These are phyloP conservation scores for Aspergillus chevalieri DNA, from an alignment of 2,329 filamentous ascomycete genomes.

Conservation along the genomic window DNA sequence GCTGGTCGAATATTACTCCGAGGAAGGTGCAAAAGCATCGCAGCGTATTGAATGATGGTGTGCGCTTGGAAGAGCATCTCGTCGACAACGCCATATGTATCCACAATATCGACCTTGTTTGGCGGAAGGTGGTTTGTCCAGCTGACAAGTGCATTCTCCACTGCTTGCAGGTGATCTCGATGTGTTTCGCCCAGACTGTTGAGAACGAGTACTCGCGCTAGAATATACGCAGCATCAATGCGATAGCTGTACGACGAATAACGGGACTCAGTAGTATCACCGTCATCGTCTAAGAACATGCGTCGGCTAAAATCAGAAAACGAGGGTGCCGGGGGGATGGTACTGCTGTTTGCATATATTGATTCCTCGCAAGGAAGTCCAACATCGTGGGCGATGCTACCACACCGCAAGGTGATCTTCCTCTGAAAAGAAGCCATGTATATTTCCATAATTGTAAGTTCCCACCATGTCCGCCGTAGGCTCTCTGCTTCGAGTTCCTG, in stretches of 20 bases:
- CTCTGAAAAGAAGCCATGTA: slow-evolving; percentile 65
- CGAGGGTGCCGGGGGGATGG: slow-evolving; percentile 53
- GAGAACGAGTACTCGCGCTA: slow-evolving; percentile 62
- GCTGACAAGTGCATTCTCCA: slow-evolving; percentile 54
- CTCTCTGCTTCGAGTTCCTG: slow-evolving; percentile 66
- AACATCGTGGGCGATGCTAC: slow-evolving; percentile 62
- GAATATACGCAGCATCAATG: slow-evolving; percentile 68
- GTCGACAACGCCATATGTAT: slow-evolving; percentile 65
- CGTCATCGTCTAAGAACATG: slow-evolving; percentile 59
- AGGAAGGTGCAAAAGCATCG: slow-evolving; percentile 70
- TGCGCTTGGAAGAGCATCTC: slow-evolving; percentile 48
- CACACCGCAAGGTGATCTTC: slow-evolving; percentile 52
- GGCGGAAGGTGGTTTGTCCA: slow-evolving; percentile 72
- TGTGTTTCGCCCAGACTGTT: slow-evolving; percentile 34
- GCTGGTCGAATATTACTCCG: slow-evolving; percentile 57
- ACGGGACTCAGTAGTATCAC: slow-evolving; percentile 29
- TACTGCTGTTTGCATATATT: slow-evolving; percentile 45
- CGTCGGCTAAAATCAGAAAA: slow-evolving; percentile 54
- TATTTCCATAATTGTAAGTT: slow-evolving; percentile 66
- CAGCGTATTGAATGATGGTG: slow-evolving; percentile 36
- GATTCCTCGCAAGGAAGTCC: slow-evolving; percentile 72
- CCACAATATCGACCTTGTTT: slow-evolving; percentile 62
- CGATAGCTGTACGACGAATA: slow-evolving; percentile 83
- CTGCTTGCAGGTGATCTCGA: slow-evolving; percentile 53
- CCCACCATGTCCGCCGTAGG: slow-evolving; percentile 86